Evolutionary conservation across 192 early-diverging fungal genomes (phyloP), one percentile per base, ranked within the genome.

Genomic region (Podochytrium sp.): DNA sequence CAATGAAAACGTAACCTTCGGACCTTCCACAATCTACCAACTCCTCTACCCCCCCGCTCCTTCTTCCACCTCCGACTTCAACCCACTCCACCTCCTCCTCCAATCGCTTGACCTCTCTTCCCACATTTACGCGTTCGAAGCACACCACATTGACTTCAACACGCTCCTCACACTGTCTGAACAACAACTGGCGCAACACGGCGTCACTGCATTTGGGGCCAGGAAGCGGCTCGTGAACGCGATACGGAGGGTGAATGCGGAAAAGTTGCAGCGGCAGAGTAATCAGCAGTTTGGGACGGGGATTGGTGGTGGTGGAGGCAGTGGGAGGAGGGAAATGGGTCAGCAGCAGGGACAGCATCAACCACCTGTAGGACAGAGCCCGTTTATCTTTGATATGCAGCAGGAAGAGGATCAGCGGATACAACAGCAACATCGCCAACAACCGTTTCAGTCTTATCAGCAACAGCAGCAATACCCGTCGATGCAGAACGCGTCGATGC

Each of bases 81-180:
- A 81, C 30, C 78, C 43, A 12, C 74, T 76, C 35, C 47, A 49
- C 10, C 20, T 76, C 3, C 67, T 86, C 7, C 39, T 86, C 20
- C 49, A 67, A 29, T 78, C 82, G 16, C 63, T 86, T 23, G 84
- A 81, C 30, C 76, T 81, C 18, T 40, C 75, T 3, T 71, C 79
- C 18, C 80, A 81, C 68, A 34, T 79, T 23, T 67, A 58, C 14
- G 59, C 80, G 16, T 87, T 87, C 69, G 74, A 78, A 29, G 78
- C 81, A 35, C 83, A 87, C 51, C 82, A 83, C 40, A 74, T 87
- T 43, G 85, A 87, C 62, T 84, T 82, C 56, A 73, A 73, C 12
- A 83, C 76, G 0, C 70, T 87, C 18, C 59, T 87, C 6, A 53
- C 81, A 12, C 67, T 87, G 20, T 70, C 52, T 20, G 85, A 87